These are phyloP conservation scores for Ceratocystis ficicola DNA, from an alignment of 2,329 filamentous ascomycete species.

Conservation along the genomic window DNA sequence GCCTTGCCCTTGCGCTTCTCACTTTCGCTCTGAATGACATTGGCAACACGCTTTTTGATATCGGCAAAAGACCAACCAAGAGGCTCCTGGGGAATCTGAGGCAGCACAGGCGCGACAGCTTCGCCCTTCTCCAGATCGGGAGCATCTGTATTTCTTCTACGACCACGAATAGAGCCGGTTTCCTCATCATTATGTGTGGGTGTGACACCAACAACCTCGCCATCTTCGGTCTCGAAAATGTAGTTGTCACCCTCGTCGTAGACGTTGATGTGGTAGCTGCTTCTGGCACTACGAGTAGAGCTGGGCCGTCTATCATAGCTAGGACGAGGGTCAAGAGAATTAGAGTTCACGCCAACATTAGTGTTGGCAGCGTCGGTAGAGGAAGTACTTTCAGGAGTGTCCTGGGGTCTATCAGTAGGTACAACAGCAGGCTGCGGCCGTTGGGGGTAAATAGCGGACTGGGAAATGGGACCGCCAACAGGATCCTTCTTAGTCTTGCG, in stretches of 20 bases:
- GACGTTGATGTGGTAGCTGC: conserved; percentile 44
- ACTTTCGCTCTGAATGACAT: conserved; percentile 48
- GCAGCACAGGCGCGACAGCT: conserved; percentile 2
- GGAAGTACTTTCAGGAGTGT: conserved; percentile 3
- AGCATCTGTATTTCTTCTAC: conserved; percentile 20
- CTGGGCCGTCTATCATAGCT: conserved; percentile 24
- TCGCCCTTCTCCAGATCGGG: conserved; percentile 24
- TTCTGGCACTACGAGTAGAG: conserved; percentile 21
- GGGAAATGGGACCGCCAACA: conserved; percentile 74
- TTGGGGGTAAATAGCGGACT: conserved; percentile 75
- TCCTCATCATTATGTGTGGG: conserved; percentile 31
- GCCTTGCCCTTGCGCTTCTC: conserved; percentile 49
- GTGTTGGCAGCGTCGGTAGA: conserved; percentile 13
- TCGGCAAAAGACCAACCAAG: conserved; percentile 29
- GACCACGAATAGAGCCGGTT: background rate
- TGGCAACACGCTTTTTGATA: conserved; percentile 40
- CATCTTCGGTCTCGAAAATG: conserved; percentile 73
- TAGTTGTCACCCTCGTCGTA: conserved; percentile 72
- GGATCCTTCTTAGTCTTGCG: conserved; percentile 52
- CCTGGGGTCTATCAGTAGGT: conserved; percentile 2
- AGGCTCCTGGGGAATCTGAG: conserved; percentile 5
- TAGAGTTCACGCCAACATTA: background rate
- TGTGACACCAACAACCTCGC: conserved; percentile 66
- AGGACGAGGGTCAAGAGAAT: background rate
- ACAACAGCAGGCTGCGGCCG: conserved; percentile 14